Conservation (phyloP, 1,284 basidiomycete species). For the Ceratobasidium theobromae region DNA sequence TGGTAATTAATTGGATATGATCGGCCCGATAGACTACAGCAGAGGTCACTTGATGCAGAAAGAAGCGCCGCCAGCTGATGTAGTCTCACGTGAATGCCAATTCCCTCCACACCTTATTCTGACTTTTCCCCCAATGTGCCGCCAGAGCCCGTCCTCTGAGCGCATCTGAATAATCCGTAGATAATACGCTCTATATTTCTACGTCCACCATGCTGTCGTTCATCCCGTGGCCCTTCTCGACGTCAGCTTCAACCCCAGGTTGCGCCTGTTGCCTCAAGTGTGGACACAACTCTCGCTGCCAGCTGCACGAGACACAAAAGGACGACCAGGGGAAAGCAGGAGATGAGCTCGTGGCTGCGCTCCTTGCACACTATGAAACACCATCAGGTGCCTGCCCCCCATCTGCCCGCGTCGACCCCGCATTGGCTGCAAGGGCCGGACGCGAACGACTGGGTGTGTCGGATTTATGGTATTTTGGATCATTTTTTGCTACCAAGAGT, state of each 20-base stretch:
- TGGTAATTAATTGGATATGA: neutral
- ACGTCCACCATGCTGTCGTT: neutral
- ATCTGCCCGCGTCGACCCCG: constrained; percentile 66
- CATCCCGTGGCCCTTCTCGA: constrained; percentile 20
- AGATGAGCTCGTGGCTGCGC: constrained; percentile 38
- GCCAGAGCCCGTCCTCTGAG: neutral
- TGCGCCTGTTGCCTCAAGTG: neutral
- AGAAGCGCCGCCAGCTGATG: constrained; percentile 16
- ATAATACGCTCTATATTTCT: neutral
- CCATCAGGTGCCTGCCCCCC: constrained; percentile 62
- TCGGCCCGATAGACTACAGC: constrained; percentile 30
- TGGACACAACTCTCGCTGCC: constrained; percentile 2
- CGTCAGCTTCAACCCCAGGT: neutral
- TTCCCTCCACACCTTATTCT: neutral
- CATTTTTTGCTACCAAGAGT: constrained; percentile 68
- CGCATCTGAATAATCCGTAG: neutral
- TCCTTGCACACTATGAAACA: constrained; percentile 63
- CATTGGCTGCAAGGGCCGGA: constrained; percentile 53
- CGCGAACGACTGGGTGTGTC: constrained; percentile 57
- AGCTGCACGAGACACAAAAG: neutral
- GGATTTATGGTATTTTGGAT: constrained; percentile 68
- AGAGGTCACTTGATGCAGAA: constrained; percentile 28
- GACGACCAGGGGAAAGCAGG: constrained; percentile 14
- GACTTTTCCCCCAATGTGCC: constrained; percentile 9
- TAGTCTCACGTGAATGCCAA: constrained; percentile 11